Conservation (phyloP, 2,329 filamentous ascomycete genomes). For the Lasiodiplodia gonubiensis region DNA sequence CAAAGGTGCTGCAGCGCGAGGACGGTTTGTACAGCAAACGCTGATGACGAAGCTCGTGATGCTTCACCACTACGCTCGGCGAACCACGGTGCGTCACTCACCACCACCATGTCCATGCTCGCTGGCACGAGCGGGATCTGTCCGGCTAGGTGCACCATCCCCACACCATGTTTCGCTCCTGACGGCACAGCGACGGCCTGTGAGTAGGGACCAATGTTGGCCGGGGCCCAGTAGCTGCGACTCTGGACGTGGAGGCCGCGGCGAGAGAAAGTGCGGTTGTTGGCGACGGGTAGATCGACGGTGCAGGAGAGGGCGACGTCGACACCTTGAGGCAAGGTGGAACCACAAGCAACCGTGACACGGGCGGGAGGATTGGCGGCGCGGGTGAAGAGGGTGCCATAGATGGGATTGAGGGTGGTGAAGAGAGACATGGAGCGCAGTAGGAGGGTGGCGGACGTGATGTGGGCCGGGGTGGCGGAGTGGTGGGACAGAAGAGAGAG, state of each 20-base stretch:
- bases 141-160: constrained; percentile 74
- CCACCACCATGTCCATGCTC: constrained; percentile 67
- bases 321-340: constrained; percentile 63
- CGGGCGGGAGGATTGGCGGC: constrained; percentile 80
- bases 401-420: constrained; percentile 73
- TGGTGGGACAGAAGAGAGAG: constrained; percentile 36
- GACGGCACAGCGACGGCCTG: constrained; percentile 73
- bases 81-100: constrained; percentile 31
- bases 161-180: constrained; percentile 23
- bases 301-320: constrained; percentile 64
- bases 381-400: constrained; percentile 73
- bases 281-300: constrained; percentile 41
- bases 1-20: constrained; percentile 88
- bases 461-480: constrained; percentile 36
- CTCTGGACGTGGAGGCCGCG: constrained; percentile 85
- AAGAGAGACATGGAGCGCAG: constrained; percentile 84
- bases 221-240: constrained; percentile 94
- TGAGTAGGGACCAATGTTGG: constrained; percentile 96
- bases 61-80: neutral
- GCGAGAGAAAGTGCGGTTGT: constrained; percentile 31
- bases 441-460: constrained; percentile 64
- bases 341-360: constrained; percentile 80
- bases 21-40: constrained; percentile 64
- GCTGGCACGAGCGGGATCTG: constrained; percentile 88
- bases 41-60: constrained; percentile 23